Conservation (phyloP, 208 protist species). For the Trypanosoma theileri region DNA sequence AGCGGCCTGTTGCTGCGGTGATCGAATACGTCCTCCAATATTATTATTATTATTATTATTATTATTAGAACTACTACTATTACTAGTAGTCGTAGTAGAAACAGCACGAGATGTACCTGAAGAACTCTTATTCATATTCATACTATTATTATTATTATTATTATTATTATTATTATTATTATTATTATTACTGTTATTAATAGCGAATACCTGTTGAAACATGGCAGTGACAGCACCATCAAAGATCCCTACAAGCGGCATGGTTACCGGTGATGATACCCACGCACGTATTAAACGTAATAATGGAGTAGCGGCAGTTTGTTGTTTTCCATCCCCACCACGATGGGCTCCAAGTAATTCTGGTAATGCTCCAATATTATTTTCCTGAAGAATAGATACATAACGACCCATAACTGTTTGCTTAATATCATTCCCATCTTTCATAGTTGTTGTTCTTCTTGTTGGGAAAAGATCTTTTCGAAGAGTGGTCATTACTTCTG, state of each 20-base stretch:
- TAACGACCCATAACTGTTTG: slow-evolving; percentile 40
- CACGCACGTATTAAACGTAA: slow-evolving; percentile 72
- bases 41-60: background rate
- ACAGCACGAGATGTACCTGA: background rate
- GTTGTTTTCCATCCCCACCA: slow-evolving; percentile 11
- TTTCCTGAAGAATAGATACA: slow-evolving; percentile 33
- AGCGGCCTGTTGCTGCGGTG: slow-evolving; percentile 36
- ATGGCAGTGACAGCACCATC: slow-evolving; percentile 47
- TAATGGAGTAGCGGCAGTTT: slow-evolving; percentile 54
- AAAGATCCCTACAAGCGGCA: slow-evolving; percentile 63
- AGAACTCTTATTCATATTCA: background rate
- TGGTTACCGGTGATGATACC: slow-evolving; percentile 44
- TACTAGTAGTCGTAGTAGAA: background rate
- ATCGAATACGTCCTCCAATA: background rate
- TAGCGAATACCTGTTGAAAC: slow-evolving; percentile 74
- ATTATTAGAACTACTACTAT: background rate
- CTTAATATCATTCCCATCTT: too few species aligned
- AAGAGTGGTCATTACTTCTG: slow-evolving; percentile 52
- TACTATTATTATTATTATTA: background rate
- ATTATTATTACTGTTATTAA: slow-evolving; percentile 20
- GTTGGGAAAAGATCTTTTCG: too few species aligned
- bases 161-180: background rate
- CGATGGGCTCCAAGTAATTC: background rate
- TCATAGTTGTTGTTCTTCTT: too few species aligned
- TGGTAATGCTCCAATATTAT: slow-evolving; percentile 39